A percentile compares a stretch with the other conserved stretches of the same genome.
phyloP scores from a whole-genome alignment of 2,329 filamentous ascomycete species.

The Paradendryphiella salina region DNA sequence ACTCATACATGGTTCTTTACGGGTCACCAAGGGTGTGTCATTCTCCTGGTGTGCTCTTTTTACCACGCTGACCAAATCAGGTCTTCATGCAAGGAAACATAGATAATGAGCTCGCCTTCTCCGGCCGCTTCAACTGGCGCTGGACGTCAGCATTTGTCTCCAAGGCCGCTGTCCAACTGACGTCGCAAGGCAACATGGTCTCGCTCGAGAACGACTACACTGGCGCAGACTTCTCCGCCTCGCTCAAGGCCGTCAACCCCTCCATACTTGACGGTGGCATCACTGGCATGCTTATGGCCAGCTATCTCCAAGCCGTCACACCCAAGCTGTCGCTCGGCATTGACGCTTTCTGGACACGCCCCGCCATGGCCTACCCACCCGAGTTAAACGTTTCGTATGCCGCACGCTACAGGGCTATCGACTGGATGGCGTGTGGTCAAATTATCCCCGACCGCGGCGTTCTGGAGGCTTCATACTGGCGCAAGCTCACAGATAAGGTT shows the following conservation, averaged over 20 bases:
- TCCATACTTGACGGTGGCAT: conserved; percentile 87
- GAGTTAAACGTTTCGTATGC: conserved; percentile 89
- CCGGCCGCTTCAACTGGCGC: conserved; percentile 89
- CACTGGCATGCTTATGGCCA: conserved; percentile 93
- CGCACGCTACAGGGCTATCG: conserved; percentile 84
- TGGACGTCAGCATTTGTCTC: conserved; percentile 79
- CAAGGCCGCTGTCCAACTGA: conserved; percentile 86
- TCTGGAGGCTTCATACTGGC: conserved; percentile 86
- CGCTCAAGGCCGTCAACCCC: conserved; percentile 93
- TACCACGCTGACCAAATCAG: conserved; percentile 54
- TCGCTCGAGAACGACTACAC: conserved; percentile 96
- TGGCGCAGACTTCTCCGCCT: conserved; percentile 89
- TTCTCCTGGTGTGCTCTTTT: conserved; percentile 5
- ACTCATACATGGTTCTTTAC: conserved; percentile 92
- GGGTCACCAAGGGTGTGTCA: conserved; percentile 82
- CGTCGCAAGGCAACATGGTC: conserved; percentile 83
- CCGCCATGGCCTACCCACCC: conserved; percentile 80
- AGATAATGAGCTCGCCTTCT: conserved; percentile 87
- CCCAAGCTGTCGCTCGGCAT: conserved; percentile 83
- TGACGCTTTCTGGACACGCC: conserved; percentile 92
- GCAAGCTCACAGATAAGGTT: conserved; percentile 87
- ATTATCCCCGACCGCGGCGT: conserved; percentile 85
- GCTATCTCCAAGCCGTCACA: conserved; percentile 92
- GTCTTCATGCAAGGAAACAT: conserved; percentile 94
- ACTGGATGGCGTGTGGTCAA: conserved; percentile 93